Evolutionary conservation across 1,284 basidiomycete species (phyloP).

Genomic region (Apiotrichum laibachii): DNA sequence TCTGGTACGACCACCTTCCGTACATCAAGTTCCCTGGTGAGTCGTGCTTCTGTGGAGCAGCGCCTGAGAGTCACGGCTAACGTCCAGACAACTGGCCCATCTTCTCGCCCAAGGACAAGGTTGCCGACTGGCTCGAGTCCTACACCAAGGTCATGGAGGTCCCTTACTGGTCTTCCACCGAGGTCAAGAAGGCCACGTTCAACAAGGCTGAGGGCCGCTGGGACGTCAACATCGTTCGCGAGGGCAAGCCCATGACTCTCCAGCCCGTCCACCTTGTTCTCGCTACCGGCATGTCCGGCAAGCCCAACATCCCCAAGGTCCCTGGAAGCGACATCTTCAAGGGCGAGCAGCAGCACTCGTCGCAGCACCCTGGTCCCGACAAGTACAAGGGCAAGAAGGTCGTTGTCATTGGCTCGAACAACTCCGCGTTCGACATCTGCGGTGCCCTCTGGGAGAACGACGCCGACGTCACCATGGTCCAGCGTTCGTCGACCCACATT

Average conservation of each 20-base stretch:
- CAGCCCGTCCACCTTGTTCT: constrained; percentile 47
- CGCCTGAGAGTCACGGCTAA: neutral
- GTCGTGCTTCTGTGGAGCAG: neutral
- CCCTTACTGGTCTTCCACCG: constrained; percentile 51
- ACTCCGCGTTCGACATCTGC: constrained; percentile 24
- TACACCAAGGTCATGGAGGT: constrained; percentile 40
- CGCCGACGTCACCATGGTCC: constrained; percentile 48
- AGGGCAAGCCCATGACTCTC: constrained; percentile 54
- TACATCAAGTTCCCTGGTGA: constrained; percentile 50
- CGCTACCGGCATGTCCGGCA: constrained; percentile 23
- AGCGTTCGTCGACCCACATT: constrained; percentile 53
- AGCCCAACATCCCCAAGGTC: constrained; percentile 20
- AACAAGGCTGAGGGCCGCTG: constrained; percentile 49
- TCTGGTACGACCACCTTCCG: constrained; percentile 54
- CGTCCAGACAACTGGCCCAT: constrained; percentile 57
- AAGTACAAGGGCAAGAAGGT: constrained; percentile 53
- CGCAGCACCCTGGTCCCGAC: constrained; percentile 52
- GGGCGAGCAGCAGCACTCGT: constrained; percentile 58
- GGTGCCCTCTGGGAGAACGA: constrained; percentile 47
- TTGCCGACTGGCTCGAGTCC: constrained; percentile 38
- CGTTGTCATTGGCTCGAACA: constrained; percentile 22
- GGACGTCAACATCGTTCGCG: constrained; percentile 55
- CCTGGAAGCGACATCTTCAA: constrained; percentile 55
- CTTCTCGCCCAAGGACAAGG: constrained; percentile 57
- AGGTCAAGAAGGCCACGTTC: constrained; percentile 53